A percentile compares a stretch with the other conserved stretches of the same genome.
Evolutionary conservation across 2,329 filamentous ascomycete species (phyloP).

Genomic region (Colletotrichum musicola): DNA sequence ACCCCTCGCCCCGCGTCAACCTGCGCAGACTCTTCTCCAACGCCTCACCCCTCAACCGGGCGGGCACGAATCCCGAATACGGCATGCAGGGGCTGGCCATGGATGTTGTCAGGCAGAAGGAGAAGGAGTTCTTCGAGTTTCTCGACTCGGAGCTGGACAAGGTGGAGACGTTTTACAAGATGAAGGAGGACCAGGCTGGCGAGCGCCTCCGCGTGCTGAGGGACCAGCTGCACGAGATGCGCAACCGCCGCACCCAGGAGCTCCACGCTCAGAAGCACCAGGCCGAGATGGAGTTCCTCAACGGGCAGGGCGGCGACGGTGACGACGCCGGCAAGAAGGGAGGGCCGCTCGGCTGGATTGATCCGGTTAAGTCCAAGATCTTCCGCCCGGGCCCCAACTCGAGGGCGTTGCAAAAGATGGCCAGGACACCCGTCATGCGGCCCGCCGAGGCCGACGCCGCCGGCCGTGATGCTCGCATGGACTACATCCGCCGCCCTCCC

Average conservation of each 20-base stretch:
- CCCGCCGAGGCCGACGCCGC: slow-evolving; percentile 47
- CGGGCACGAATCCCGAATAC: slow-evolving; percentile 55
- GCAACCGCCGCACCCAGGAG: slow-evolving; percentile 83
- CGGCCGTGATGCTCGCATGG: slow-evolving; percentile 46
- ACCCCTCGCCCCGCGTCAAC: slow-evolving; percentile 34
- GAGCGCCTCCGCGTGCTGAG: slow-evolving; percentile 77
- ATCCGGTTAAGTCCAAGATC: slow-evolving; percentile 66
- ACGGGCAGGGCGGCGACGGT: slow-evolving; percentile 43
- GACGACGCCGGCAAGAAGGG: slow-evolving; percentile 42
- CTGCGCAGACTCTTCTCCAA: slow-evolving; percentile 57
- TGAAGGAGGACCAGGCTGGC: slow-evolving; percentile 88
- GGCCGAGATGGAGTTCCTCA: slow-evolving; percentile 46
- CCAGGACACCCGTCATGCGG: slow-evolving; percentile 60
- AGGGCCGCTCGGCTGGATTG: slow-evolving; percentile 57
- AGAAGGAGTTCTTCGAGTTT: slow-evolving; percentile 89
- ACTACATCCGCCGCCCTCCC: slow-evolving; percentile 65
- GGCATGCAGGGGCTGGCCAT: slow-evolving; percentile 55
- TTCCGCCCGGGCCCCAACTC: slow-evolving; percentile 72
- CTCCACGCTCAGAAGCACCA: slow-evolving; percentile 60
- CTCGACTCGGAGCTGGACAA: slow-evolving; percentile 89
- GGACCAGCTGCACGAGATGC: slow-evolving; percentile 93
- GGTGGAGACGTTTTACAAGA: slow-evolving; percentile 89
- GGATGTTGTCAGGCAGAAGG: slow-evolving; percentile 76
- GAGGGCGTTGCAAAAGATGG: slow-evolving; percentile 68
- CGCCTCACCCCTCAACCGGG: slow-evolving; percentile 50